A percentile compares a stretch with the other conserved stretches of the same genome.
These are phyloP conservation scores for Suillus placidus DNA, from an alignment of 768 basidiomycete species.

Conservation along the genomic window DNA sequence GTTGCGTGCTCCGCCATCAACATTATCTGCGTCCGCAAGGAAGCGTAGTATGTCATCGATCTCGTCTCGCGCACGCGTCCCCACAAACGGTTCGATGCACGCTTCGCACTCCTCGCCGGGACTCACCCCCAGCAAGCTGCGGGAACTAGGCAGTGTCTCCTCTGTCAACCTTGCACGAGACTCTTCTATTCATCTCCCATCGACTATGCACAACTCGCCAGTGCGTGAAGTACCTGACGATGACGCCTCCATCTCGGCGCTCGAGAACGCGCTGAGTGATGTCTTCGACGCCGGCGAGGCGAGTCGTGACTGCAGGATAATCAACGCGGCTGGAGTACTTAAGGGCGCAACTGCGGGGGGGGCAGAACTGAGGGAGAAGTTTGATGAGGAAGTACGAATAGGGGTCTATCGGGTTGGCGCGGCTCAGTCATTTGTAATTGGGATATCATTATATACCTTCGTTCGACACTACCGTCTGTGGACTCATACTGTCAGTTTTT, in stretches of 20 bases:
- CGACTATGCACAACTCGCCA: slow-evolving; percentile 46
- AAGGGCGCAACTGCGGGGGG: slow-evolving; percentile 80
- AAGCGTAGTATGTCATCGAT: slow-evolving; percentile 67
- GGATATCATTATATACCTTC: slow-evolving; percentile 8
- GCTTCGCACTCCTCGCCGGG: slow-evolving; percentile 39
- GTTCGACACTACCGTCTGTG: background rate
- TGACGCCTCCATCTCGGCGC: slow-evolving; percentile 38
- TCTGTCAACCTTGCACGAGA: slow-evolving; percentile 57
- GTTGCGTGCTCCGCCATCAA: slow-evolving; percentile 35
- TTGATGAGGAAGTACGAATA: slow-evolving; percentile 58
- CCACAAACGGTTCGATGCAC: slow-evolving; percentile 16
- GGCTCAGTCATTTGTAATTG: slow-evolving; percentile 1
- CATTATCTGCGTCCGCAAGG: slow-evolving; percentile 41
- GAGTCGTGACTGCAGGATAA: slow-evolving; percentile 75
- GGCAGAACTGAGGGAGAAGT: slow-evolving; percentile 81
- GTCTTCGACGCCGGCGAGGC: slow-evolving; percentile 66
- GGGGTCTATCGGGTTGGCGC: background rate
- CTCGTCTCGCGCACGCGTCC: slow-evolving; percentile 46
- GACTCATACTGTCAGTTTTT: background rate
- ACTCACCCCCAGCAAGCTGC: slow-evolving; percentile 32
- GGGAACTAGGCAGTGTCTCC: slow-evolving; percentile 42
- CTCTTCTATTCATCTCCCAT: slow-evolving; percentile 33
- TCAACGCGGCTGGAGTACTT: slow-evolving; percentile 78
- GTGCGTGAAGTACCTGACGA: slow-evolving; percentile 28
- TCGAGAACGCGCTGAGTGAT: slow-evolving; percentile 67